Evolutionary conservation across 768 basidiomycete species (phyloP), one percentile per base, ranked within the genome.

Genomic region (Leccinum olivaceopallidum): DNA sequence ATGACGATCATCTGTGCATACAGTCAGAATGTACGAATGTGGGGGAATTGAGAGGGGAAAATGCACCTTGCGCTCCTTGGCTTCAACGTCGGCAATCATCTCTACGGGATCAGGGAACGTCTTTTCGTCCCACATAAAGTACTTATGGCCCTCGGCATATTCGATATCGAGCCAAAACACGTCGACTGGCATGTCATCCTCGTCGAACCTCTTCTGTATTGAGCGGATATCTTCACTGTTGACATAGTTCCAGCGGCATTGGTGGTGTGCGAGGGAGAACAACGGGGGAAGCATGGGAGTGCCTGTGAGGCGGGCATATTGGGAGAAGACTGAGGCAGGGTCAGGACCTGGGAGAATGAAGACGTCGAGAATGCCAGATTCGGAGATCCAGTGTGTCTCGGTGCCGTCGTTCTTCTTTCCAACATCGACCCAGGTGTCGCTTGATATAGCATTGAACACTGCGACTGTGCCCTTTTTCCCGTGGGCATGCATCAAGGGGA

Each of bases 101-200:
- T 89, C 87, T 16, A 93, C 88, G 1, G 96, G 96, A 71, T 97
- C 91, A 6, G 95, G 94, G 87, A 98, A 98, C 42, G 80, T 84
- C 75, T 90, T 90, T 67, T 98, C 95, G 67, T 98, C 87, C 97
- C 97, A 99, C 64, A 98, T 92, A 74, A 98, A 94, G 81, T 99
- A 98, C 74, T 94, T 90, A 77, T 97, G 94, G 49, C 94, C 93
- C 49, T 90, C 86, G 0, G 95, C 79, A 73, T 97, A 96, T 72
- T 97, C 96, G 67, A 98, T 97, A 75, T 97, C 96, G 49, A 98
- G 83, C 96, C 95, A 98, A 70, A 98, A 88, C 6, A 95, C 94
- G 68, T 98, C 96, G 13, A 98, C 85, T 0, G 97, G 97, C 59
- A 98, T 93, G 67, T 96, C 91, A 47, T 89, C 92, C 65, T 95